These are phyloP conservation scores for Pseudonectria buxi DNA, from an alignment of 2,329 filamentous ascomycete genomes.

Conservation along the genomic window DNA sequence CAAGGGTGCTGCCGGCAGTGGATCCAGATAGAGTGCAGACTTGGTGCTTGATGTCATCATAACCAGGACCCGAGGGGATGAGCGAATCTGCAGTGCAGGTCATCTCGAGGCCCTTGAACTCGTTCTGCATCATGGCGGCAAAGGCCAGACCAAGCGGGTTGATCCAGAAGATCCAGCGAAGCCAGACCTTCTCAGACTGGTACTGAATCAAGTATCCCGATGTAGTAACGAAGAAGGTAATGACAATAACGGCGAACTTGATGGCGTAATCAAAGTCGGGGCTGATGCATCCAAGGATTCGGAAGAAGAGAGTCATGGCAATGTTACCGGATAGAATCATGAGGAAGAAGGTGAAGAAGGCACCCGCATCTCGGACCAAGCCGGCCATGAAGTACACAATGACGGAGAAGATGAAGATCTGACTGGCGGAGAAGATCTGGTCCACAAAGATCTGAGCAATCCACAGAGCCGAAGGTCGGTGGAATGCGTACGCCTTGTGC, in stretches of 20 bases:
- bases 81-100: conserved; percentile 62
- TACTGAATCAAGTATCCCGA: conserved; percentile 82
- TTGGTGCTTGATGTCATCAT: conserved; percentile 65
- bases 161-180: conserved; percentile 75
- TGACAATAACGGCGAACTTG: conserved; percentile 71
- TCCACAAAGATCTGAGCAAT: conserved; percentile 79
- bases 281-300: conserved; percentile 66
- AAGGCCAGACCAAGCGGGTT: conserved; percentile 72
- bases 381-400: conserved; percentile 77
- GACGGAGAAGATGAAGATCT: conserved; percentile 66
- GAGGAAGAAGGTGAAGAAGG: conserved; percentile 72
- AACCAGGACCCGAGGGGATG: conserved; percentile 63
- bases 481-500: conserved; percentile 76
- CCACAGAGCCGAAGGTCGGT: conserved; percentile 75
- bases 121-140: conserved; percentile 76
- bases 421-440: conserved; percentile 60
- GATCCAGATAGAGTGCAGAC: conserved; percentile 76
- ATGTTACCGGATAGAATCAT: conserved; percentile 63
- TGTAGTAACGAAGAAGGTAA: conserved; percentile 75
- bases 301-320: conserved; percentile 71
- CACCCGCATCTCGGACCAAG: conserved; percentile 60
- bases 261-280: conserved; percentile 82
- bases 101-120: conserved; percentile 65
- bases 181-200: conserved; percentile 64
- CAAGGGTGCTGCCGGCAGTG: conserved; percentile 52